Percentiles rank a stretch among this genome's conserved stretches.
Evolutionary conservation across 2,329 filamentous ascomycete species (phyloP).

Genomic region (Colletotrichum sp.): DNA sequence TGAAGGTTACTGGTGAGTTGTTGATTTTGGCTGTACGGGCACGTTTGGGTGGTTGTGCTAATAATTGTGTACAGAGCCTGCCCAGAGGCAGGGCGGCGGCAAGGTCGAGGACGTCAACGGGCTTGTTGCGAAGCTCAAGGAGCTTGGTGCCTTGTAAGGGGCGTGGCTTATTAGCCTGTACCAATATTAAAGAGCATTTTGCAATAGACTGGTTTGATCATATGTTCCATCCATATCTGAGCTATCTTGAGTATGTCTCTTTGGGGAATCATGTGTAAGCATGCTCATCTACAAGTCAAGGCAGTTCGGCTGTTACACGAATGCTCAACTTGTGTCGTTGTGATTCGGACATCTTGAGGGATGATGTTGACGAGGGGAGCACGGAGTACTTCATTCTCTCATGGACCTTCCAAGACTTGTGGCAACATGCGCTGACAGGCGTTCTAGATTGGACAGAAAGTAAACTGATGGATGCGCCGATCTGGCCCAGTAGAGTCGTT

Average conservation of each 20-base stretch:
- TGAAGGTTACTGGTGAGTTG: slow-evolving; percentile 82
- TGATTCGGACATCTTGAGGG: background rate
- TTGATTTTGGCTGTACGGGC: background rate
- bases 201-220: slow-evolving; percentile 12
- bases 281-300: background rate
- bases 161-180: background rate
- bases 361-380: background rate
- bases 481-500: background rate
- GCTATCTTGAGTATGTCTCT: background rate
- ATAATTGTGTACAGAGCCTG: slow-evolving; percentile 68
- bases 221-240: background rate
- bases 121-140: slow-evolving; percentile 93
- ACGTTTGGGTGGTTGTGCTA: background rate
- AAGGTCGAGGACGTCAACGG: slow-evolving; percentile 98
- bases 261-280: background rate
- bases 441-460: background rate
- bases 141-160: slow-evolving; percentile 83
- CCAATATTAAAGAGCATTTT: background rate
- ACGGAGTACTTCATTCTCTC: background rate
- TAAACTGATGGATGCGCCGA: background rate
- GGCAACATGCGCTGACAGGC: background rate
- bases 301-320: background rate
- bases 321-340: background rate
- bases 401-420: background rate
- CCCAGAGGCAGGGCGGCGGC: slow-evolving; percentile 86